Base-by-base conservation (phyloP, 1,284 basidiomycete species). In the Somion occarium region DNA sequence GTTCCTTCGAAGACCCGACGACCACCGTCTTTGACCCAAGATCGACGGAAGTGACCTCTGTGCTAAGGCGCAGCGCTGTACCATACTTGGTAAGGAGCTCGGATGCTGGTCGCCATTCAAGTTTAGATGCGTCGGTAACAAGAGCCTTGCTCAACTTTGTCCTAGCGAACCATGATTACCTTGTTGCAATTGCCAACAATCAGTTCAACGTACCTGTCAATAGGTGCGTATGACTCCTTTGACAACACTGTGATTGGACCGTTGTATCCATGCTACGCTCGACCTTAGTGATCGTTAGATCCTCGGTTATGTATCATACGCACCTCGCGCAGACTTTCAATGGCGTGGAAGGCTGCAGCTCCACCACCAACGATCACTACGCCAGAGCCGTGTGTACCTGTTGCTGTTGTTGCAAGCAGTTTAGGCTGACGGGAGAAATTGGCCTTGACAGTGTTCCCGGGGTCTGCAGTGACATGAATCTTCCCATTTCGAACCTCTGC, bases 141-240 rank as follows among this genome's bases (percentile, higher is more conserved):
- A 96, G 80, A 3, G 83, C 84, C 69, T 98, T 97, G 71, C 91
- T 94, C 54, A 97, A 76, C 73, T 91, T 95, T 43, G 93, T 93
- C 52, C 91, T 88, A 7, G n/a, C n/a, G n/a, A n/a, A n/a, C 34
- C 19, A 37, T 13, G n/a, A n/a, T n/a, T n/a, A n/a, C n/a, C n/a
- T n/a, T n/a, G n/a, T n/a, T n/a, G n/a, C n/a, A n/a, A n/a, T n/a
- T n/a, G n/a, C n/a, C n/a, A n/a, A n/a, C n/a, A n/a, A n/a, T n/a
- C 23, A 42, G 13, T n/a, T 47, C 22, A 48, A 20, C 30, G 18
- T 54, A 87, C 87, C 90, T 78, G 70, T 98, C 94, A 59, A 97
- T 91, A 1, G 94, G 93, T 13, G 86, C 78, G 65, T 94, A 74
- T 9, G 75, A 71, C 69, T 98, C 94, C 61, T 87, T 84, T 19